Conservation (phyloP, 768 basidiomycete species). For the Leccinum variicolor region DNA sequence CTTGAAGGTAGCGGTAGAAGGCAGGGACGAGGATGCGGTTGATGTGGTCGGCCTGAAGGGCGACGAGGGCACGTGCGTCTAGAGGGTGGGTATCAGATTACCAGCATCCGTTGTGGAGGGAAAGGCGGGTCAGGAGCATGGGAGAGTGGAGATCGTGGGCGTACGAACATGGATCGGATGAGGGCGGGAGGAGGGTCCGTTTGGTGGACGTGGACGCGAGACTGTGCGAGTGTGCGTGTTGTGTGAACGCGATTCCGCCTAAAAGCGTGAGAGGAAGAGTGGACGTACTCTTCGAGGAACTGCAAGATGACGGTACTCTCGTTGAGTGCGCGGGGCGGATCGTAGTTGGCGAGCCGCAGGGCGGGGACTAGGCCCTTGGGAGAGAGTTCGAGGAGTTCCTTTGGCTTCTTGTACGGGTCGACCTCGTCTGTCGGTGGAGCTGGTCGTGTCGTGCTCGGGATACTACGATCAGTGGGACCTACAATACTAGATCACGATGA, state of each 20-base stretch:
- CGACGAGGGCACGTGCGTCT: constrained; percentile 68
- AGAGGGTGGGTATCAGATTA: not conserved
- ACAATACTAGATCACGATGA: constrained; percentile 36
- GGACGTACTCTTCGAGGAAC: constrained; percentile 69
- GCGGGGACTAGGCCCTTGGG: constrained; percentile 82
- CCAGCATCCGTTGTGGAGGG: not conserved
- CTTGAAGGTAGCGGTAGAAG: constrained; percentile 74
- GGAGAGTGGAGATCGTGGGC: not conserved
- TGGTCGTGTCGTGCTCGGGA: not conserved
- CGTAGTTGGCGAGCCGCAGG: constrained; percentile 49
- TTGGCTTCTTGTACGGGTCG: constrained; percentile 79
- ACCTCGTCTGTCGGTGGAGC: constrained; percentile 55
- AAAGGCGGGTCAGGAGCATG: not conserved
- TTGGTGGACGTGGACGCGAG: constrained; percentile 47
- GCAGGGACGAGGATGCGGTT: constrained; percentile 62
- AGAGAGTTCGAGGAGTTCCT: constrained; percentile 75
- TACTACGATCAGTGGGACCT: constrained; percentile 8
- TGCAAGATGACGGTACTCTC: constrained; percentile 81
- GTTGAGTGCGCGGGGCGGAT: constrained; percentile 61
- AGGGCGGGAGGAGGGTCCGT: constrained; percentile 54
- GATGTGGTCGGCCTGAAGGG: constrained; percentile 67
- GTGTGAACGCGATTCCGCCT: not conserved
- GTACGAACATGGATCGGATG: constrained; percentile 54
- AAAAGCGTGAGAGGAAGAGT: not conserved
- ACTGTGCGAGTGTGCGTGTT: constrained; percentile 28